phyloP scores from a whole-genome alignment of 2,329 filamentous ascomycete species.

The Exophiala sideris region DNA sequence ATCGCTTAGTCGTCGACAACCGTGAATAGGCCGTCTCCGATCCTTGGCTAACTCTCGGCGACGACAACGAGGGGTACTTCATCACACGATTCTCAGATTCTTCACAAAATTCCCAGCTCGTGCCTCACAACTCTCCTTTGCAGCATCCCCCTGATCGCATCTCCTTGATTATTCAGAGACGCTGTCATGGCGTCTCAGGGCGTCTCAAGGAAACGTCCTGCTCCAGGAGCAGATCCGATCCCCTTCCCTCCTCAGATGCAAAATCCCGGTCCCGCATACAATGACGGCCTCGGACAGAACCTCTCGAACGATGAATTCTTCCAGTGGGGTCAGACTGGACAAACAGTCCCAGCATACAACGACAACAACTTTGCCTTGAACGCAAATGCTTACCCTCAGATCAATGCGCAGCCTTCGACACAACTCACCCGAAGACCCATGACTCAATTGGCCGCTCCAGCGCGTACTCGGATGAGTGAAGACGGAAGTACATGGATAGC shows the following conservation, averaged over 20 bases:
- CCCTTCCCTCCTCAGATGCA: slow-evolving; percentile 54
- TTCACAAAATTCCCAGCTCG: not conserved
- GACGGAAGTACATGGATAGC: slow-evolving; percentile 34
- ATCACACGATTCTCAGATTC: too few relatives aligned
- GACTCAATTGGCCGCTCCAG: slow-evolving; percentile 32
- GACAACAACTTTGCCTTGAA: slow-evolving; percentile 51
- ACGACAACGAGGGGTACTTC: too few relatives aligned
- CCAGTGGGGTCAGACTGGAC: slow-evolving; percentile 51
- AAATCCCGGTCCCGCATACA: slow-evolving; percentile 34
- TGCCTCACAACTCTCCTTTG: not conserved
- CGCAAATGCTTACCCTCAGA: slow-evolving; percentile 38
- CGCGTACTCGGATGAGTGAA: slow-evolving; percentile 14
- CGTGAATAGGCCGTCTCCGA: too few relatives aligned
- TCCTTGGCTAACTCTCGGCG: too few relatives aligned
- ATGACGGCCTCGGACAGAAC: slow-evolving; percentile 42
- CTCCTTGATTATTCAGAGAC: not conserved
- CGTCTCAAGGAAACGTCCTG: slow-evolving; percentile 65
- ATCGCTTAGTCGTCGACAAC: too few relatives aligned
- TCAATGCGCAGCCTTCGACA: slow-evolving; percentile 35
- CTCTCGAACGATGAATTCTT: slow-evolving; percentile 53
- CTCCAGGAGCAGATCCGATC: slow-evolving; percentile 67
- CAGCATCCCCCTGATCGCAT: too few relatives aligned
- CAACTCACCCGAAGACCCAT: slow-evolving; percentile 42
- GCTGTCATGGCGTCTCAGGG: slow-evolving; percentile 35
- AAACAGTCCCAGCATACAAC: slow-evolving; percentile 42